phyloP scores from a whole-genome alignment of 2,329 filamentous ascomycete genomes.

The Trichoderma aggressivum region DNA sequence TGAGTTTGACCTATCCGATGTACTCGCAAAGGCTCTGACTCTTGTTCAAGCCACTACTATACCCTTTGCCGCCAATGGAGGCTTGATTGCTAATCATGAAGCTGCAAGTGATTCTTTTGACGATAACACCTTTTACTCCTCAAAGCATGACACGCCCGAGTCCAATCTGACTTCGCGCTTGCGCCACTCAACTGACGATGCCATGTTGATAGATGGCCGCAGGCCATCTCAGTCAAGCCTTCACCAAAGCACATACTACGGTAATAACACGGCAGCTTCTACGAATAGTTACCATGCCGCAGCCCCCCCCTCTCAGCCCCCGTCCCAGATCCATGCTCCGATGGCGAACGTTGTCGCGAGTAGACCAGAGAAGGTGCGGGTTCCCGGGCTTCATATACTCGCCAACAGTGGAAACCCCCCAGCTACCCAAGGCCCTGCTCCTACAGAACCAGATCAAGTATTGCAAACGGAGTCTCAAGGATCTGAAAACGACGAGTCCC shows the following conservation, averaged over 20 bases:
- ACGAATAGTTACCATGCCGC: not conserved
- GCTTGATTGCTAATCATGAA: slow-evolving; percentile 53
- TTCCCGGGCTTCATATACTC: slow-evolving; percentile 34
- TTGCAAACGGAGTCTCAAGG: slow-evolving; percentile 39
- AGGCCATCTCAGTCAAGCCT: slow-evolving; percentile 19
- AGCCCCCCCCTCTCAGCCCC: not conserved
- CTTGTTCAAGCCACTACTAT: slow-evolving; percentile 68
- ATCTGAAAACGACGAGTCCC: slow-evolving; percentile 21
- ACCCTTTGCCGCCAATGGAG: slow-evolving; percentile 55
- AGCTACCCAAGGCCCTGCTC: slow-evolving; percentile 30
- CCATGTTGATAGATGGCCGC: slow-evolving; percentile 21
- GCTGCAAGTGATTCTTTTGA: slow-evolving; percentile 77
- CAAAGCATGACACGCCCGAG: slow-evolving; percentile 76
- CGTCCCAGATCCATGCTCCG: not conserved
- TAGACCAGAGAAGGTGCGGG: slow-evolving; percentile 22
- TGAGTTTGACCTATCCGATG: slow-evolving; percentile 69
- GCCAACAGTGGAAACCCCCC: slow-evolving; percentile 20
- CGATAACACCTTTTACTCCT: slow-evolving; percentile 94
- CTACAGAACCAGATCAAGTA: slow-evolving; percentile 41
- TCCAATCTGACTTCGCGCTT: slow-evolving; percentile 46
- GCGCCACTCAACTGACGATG: slow-evolving; percentile 44
- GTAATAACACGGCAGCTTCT: not conserved
- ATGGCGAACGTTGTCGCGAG: slow-evolving; percentile 13
- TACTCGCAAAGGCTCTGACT: slow-evolving; percentile 67
- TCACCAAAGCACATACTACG: not conserved